These are phyloP conservation scores for Monotropa hypopitys DNA, from an alignment of 179 eudicot genomes.

Conservation along the genomic window DNA sequence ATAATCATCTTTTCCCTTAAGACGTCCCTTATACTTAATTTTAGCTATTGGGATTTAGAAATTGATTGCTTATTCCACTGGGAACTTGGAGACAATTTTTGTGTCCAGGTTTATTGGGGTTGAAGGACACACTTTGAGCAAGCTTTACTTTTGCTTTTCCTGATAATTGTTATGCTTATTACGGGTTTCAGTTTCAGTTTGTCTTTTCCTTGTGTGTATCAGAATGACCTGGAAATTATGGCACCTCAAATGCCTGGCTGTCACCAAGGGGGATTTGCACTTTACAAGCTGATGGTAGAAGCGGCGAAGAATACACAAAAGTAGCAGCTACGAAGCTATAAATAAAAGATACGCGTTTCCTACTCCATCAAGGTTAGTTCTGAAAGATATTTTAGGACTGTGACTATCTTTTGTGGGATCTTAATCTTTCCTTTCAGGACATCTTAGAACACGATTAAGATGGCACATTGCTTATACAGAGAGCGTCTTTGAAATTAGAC, in stretches of 20 bases:
- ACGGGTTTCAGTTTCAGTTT: not conserved
- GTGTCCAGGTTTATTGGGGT: not conserved
- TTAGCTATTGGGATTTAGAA: not conserved
- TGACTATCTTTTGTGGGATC: not conserved
- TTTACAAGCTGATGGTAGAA: constrained; percentile 57
- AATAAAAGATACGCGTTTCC: not conserved
- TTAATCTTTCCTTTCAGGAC: not conserved
- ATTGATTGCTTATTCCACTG: not conserved
- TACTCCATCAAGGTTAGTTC: constrained; percentile 3
- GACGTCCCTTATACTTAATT: not conserved
- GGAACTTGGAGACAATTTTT: not conserved
- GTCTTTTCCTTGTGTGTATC: constrained; percentile 14
- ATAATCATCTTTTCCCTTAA: not conserved
- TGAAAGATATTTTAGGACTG: not conserved
- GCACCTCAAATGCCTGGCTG: constrained; percentile 89
- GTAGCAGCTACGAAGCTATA: constrained; percentile 10
- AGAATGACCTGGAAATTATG: constrained; percentile 57
- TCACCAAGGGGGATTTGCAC: constrained; percentile 82
- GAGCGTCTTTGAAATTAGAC: not conserved
- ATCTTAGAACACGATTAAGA: not conserved
- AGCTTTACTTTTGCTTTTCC: not conserved
- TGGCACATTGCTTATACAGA: not conserved
- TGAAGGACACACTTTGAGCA: not conserved
- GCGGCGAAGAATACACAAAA: constrained; percentile 15
- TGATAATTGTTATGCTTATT: not conserved